phyloP scores from a whole-genome alignment of 148 eudicot genomes.

The Vaccinium vitisidaea region DNA sequence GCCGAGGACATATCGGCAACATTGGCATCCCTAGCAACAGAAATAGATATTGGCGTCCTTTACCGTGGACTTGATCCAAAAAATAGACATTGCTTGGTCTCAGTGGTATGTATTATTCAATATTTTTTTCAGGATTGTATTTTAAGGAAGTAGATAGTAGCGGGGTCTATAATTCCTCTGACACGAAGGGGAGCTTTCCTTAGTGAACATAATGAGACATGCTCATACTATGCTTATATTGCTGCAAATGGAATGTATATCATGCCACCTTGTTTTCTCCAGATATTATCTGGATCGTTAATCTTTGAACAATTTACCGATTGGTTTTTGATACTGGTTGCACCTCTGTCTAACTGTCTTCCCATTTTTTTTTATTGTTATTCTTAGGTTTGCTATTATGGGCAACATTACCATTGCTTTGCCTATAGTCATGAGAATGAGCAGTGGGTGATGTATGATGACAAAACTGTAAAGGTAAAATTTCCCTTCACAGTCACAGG shows the following conservation, averaged over 20 bases:
- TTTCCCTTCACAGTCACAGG: not conserved
- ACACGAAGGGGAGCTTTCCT: not conserved
- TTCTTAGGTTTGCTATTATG: slow-evolving; percentile 87
- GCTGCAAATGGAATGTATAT: not conserved
- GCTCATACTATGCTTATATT: not conserved
- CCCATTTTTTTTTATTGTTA: not conserved
- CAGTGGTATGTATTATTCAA: slow-evolving; percentile 60
- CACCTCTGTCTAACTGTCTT: not conserved
- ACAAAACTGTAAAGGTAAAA: slow-evolving; percentile 86
- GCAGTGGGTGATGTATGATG: slow-evolving; percentile 96
- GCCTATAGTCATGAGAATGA: slow-evolving; percentile 71
- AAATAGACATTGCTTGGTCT: slow-evolving; percentile 64
- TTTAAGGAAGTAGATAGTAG: not conserved
- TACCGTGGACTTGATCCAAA: slow-evolving; percentile 92
- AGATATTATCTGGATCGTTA: not conserved
- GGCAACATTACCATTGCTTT: slow-evolving; percentile 96
- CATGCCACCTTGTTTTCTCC: not conserved
- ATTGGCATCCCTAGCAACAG: slow-evolving; percentile 64
- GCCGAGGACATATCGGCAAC: slow-evolving; percentile 77
- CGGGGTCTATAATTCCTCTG: not conserved
- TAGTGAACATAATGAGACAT: not conserved
- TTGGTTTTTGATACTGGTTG: not conserved
- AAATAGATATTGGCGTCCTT: slow-evolving; percentile 72
- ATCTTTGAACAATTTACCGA: not conserved
- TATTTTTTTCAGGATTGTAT: not conserved